Percentiles rank a stretch among this genome's conserved stretches.
These are phyloP conservation scores for Trichoderma polysporum DNA, from an alignment of 2,329 filamentous ascomycete species.

Conservation along the genomic window DNA sequence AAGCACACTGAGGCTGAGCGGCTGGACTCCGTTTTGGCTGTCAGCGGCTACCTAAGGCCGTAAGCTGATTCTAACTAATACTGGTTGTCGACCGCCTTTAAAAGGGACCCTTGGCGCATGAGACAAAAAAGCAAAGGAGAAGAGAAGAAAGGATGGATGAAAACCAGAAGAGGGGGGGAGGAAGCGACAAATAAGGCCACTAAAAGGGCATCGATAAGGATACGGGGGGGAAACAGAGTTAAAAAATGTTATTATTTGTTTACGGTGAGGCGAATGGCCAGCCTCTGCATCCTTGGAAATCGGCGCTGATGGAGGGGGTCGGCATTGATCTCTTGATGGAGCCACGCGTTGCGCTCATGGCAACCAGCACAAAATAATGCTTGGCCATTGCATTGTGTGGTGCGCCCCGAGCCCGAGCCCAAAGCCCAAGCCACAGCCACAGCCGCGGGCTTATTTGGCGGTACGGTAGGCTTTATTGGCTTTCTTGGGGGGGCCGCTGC, in stretches of 20 bases:
- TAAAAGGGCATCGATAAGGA: not conserved
- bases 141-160: not conserved
- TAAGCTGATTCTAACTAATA: conserved; percentile 2
- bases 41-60: not conserved
- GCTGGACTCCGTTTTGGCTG: not conserved
- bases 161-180: not conserved
- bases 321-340: not conserved
- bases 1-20: conserved; percentile 19
- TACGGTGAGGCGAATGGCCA: not conserved
- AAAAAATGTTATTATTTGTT: not conserved
- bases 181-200: not conserved
- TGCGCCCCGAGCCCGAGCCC: not conserved
- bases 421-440: not conserved
- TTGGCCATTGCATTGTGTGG: not conserved
- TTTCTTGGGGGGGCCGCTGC: no score
- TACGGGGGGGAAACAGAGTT: no score
- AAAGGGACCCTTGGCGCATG: not conserved
- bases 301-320: not conserved
- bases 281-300: not conserved
- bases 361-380: not conserved
- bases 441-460: not conserved
- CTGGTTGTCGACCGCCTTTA: not conserved
- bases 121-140: not conserved
- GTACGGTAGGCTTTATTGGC: not conserved
- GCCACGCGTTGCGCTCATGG: not conserved